Evolutionary conservation across 1,284 basidiomycete species (phyloP).

Genomic region (Austroboletus rostrupii): DNA sequence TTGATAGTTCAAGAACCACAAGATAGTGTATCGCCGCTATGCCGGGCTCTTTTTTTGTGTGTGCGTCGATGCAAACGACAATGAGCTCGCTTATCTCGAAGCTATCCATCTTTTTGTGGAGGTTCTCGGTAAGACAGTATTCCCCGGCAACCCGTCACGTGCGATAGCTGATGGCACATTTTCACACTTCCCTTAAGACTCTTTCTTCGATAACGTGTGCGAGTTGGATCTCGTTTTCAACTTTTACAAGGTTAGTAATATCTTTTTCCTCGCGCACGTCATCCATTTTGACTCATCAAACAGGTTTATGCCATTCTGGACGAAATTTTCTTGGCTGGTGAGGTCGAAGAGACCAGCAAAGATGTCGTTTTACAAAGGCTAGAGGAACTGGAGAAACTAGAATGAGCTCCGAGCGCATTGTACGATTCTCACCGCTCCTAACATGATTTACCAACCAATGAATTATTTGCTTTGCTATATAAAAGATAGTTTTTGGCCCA

Average conservation of each 20-base stretch:
- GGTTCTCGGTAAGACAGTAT: conserved; percentile 72
- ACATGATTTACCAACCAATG: not conserved
- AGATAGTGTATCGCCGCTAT: conserved; percentile 92
- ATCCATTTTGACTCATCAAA: conserved; percentile 4
- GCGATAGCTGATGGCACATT: not conserved
- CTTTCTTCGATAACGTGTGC: conserved; percentile 98
- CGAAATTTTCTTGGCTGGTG: conserved; percentile 97
- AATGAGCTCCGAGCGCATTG: conserved; percentile 38
- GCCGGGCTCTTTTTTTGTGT: conserved; percentile 98
- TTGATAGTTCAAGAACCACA: conserved; percentile 87
- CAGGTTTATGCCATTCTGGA: conserved; percentile 96
- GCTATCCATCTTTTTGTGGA: conserved; percentile 98
- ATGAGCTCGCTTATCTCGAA: conserved; percentile 95
- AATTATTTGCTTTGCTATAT: not conserved
- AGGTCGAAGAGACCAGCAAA: conserved; percentile 97
- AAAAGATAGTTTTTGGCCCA: not conserved
- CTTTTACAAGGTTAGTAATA: conserved; percentile 82
- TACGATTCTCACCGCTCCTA: conserved; percentile 3
- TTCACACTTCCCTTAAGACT: conserved; percentile 51
- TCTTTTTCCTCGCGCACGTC: not conserved
- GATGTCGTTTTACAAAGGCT: conserved; percentile 88
- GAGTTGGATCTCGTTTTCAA: conserved; percentile 97
- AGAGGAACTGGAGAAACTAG: conserved; percentile 88
- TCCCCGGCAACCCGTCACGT: not conserved
- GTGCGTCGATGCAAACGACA: conserved; percentile 97